Evolutionary conservation across 2,329 filamentous ascomycete species (phyloP).

Genomic region (Clonostachys rhizophaga): DNA sequence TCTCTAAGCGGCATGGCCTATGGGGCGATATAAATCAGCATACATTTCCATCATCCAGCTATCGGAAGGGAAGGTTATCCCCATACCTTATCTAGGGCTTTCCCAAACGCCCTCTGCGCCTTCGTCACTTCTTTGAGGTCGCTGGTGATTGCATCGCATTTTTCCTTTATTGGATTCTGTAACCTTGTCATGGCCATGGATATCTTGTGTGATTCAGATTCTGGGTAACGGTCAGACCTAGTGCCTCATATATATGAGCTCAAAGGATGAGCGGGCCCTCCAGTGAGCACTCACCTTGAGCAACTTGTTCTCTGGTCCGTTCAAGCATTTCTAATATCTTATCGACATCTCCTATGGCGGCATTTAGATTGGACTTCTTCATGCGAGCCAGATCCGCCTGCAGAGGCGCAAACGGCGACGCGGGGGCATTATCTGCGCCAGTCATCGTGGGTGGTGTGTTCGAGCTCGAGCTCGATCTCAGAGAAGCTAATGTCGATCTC

Average conservation of each 20-base stretch:
- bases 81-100: slow-evolving; percentile 74
- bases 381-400: slow-evolving; percentile 73
- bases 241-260: neutral
- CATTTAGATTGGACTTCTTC: slow-evolving; percentile 61
- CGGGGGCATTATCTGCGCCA: slow-evolving; percentile 24
- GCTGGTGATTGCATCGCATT: slow-evolving; percentile 75
- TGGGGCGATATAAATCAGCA: slow-evolving; percentile 7
- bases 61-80: neutral
- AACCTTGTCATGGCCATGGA: slow-evolving; percentile 75
- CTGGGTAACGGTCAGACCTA: slow-evolving; percentile 7
- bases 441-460: slow-evolving; percentile 15
- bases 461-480: no score
- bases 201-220: slow-evolving; percentile 48
- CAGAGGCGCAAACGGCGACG: slow-evolving; percentile 48
- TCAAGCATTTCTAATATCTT: slow-evolving; percentile 74
- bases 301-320: slow-evolving; percentile 68
- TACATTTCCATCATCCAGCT: neutral
- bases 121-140: slow-evolving; percentile 80
- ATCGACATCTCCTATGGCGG: slow-evolving; percentile 76
- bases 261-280: neutral
- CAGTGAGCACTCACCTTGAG: slow-evolving; percentile 47
- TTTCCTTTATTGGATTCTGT: slow-evolving; percentile 78
- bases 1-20: slow-evolving; percentile 44
- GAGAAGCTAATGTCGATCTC: no score
- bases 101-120: slow-evolving; percentile 78